Evolutionary conservation across 2,329 filamentous ascomycete species (phyloP), one percentile per base, ranked within the genome.

Genomic region (Hymenoscyphus scutula): DNA sequence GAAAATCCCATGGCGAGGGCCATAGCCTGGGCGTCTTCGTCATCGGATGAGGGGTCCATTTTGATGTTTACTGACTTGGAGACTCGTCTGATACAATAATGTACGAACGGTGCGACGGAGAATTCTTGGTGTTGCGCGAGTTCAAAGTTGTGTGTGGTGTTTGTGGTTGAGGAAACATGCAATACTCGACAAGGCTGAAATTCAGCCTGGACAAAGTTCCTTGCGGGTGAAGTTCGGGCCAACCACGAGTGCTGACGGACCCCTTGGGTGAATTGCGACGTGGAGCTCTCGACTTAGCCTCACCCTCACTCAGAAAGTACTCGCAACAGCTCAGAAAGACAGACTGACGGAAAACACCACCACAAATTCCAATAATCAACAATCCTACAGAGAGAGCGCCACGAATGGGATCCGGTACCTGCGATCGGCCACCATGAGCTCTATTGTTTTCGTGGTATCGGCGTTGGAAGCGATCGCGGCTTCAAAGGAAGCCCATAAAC

Each of bases 371-470:
- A 23, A 48, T 45, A 25, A 53, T 34, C 29, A 45, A 30, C 53
- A 23, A 51, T 37, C 19, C 23, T 17, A 17, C n/a, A 54, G 19
- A 45, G 19, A 45, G 51, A 61, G 23, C 30, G n/a, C 34, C 32
- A 58, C 61, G 64, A 62, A 65, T 65, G 64, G 64, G 56, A 58
- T 29, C 48, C 58, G 64, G 55, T 59, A 37, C 60, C 65, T 62
- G 60, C 59, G 62, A 68, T 64, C 71, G 68, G 56, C 86, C 74
- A 89, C 86, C 70, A 89, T 96, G 81, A 96, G 89, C 83, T 98
- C 95, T 69, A 88, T 96, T 72, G 93, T 97, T 72, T 99, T 99
- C 76, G 92, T 99, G 72, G 88, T 96, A 73, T 93, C 91, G 73
- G 94, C 95, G 45, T 80, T 99, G 74, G 95, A 97, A 81, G 89